Percentiles rank a stretch among this genome's conserved stretches.
phyloP scores from a whole-genome alignment of 192 early-diverging fungal species.

The Backusella mclennaniae region DNA sequence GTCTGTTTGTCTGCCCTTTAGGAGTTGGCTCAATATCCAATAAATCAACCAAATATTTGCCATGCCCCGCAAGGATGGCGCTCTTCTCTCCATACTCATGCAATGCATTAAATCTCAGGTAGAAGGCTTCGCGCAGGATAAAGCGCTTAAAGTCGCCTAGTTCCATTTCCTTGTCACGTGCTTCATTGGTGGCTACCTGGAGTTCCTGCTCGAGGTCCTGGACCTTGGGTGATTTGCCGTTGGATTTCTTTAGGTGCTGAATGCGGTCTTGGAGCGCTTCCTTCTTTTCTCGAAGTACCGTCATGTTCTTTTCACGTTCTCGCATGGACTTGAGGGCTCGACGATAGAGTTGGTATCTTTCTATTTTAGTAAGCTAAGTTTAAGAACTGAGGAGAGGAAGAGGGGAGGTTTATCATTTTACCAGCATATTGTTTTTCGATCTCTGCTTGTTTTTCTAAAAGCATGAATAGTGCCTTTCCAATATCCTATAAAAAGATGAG shows the following conservation, averaged over 20 bases:
- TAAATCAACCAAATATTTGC: slow-evolving; percentile 37
- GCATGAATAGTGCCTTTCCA: neutral
- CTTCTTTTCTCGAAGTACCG: slow-evolving; percentile 20
- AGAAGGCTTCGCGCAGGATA: slow-evolving; percentile 38
- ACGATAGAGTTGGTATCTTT: slow-evolving; percentile 27
- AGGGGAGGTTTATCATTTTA: neutral
- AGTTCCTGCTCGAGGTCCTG: slow-evolving; percentile 31
- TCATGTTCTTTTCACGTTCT: slow-evolving; percentile 10
- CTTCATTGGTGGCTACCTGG: neutral
- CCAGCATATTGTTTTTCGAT: slow-evolving; percentile 12
- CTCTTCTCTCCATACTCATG: slow-evolving; percentile 39
- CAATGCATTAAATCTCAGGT: slow-evolving; percentile 40
- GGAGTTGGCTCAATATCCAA: slow-evolving; percentile 38
- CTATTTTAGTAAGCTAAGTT: neutral
- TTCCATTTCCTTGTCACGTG: slow-evolving; percentile 20
- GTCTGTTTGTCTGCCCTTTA: slow-evolving; percentile 1
- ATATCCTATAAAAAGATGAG: slow-evolving; percentile 5
- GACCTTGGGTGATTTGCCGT: neutral
- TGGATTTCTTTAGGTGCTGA: slow-evolving; percentile 17
- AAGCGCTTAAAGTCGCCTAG: slow-evolving; percentile 37
- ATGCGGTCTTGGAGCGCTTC: slow-evolving; percentile 16
- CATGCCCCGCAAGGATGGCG: slow-evolving; percentile 34
- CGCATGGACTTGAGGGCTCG: slow-evolving; percentile 24
- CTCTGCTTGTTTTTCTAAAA: slow-evolving; percentile 13
- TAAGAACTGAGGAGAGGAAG: neutral